Evolutionary conservation across 2,329 filamentous ascomycete species (phyloP), one percentile per base, ranked within the genome.

Genomic region (Aspergillus ustus): DNA sequence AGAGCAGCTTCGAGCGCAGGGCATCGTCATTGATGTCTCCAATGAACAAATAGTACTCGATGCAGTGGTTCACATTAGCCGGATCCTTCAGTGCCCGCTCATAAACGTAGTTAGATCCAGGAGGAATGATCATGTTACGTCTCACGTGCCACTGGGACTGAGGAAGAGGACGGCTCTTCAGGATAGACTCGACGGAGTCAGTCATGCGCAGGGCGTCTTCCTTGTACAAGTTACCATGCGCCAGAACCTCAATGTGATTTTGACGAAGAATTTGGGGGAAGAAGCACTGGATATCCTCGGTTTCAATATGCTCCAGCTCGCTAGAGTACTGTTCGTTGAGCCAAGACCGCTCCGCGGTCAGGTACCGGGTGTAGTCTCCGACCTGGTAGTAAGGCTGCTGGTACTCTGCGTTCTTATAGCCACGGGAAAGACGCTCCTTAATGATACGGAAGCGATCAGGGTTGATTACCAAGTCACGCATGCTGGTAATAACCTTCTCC

Each of bases 221-320:
- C 78, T 93, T 96, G 82, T 96, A 93, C 59, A 99, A 75, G 75
- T 99, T 99, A 56, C 95, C 95, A 70, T 97, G 93, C 0, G 89
- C 91, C 60, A 97, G 86, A 2, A 93, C 85, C 76, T 99, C 95
- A 65, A 97, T 89, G 70, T 96, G 91, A 67, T 94, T 84, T 73
- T 98, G 93, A 13, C 87, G 84, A 46, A 98, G 83, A 51, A 97
- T 81, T 69, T 95, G 89, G 48, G 90, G 90, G 74, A 90, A 90
- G 79, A 97, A 97, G 7, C 84, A 80, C 52, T 88, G 85, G 44
- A 97, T 86, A 62, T 92, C 89, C 25, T 91, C 87, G 1, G 87
- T 85, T 0, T 90, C 91, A 59, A 97, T 84, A 62, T 85, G 83
- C 9, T 89, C 87, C 22, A 98, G 78, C 75, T 96, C 94, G 3